Conservation (phyloP, 2,329 filamentous ascomycete species). For the Calonectria henricotiae region DNA sequence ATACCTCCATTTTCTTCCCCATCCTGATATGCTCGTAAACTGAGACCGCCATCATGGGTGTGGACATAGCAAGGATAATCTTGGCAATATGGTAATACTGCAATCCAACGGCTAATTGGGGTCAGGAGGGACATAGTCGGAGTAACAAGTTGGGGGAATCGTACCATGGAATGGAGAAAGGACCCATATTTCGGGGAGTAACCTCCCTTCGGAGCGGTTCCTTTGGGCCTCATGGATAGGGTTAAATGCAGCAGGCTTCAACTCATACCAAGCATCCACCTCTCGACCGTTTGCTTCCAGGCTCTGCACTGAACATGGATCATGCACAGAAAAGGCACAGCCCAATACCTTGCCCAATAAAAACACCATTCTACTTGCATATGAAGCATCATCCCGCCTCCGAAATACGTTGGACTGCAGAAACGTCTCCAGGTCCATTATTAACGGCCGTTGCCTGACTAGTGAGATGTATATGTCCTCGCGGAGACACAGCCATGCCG, state of each 20-base stretch:
- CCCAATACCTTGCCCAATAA: slow-evolving; percentile 30
- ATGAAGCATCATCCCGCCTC: slow-evolving; percentile 37
- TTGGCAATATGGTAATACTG: slow-evolving; percentile 43
- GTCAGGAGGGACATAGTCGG: slow-evolving; percentile 6
- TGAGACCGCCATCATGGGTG: slow-evolving; percentile 29
- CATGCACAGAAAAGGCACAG: slow-evolving; percentile 30
- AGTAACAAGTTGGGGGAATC: slow-evolving; percentile 1
- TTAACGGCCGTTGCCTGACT: slow-evolving; percentile 39
- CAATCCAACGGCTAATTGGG: slow-evolving; percentile 31
- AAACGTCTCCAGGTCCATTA: slow-evolving; percentile 41
- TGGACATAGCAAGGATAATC: slow-evolving; percentile 37
- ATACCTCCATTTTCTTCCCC: slow-evolving; percentile 37
- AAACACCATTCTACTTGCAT: slow-evolving; percentile 39
- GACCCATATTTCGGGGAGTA: slow-evolving; percentile 38
- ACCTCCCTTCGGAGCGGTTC: slow-evolving; percentile 29
- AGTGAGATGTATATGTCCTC: slow-evolving; percentile 44
- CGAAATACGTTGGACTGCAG: slow-evolving; percentile 41
- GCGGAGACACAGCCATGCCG: slow-evolving; percentile 42
- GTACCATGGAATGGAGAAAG: slow-evolving; percentile 38
- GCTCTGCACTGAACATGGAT: slow-evolving; percentile 25
- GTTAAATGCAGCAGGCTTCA: slow-evolving; percentile 35
- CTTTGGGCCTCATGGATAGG: slow-evolving; percentile 36
- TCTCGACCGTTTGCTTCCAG: slow-evolving; percentile 22
- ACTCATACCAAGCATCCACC: slow-evolving; percentile 36
- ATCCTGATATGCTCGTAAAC: slow-evolving; percentile 39